Conservation (phyloP, 352 stramenopile genomes). For the Pythium oligandrum region DNA sequence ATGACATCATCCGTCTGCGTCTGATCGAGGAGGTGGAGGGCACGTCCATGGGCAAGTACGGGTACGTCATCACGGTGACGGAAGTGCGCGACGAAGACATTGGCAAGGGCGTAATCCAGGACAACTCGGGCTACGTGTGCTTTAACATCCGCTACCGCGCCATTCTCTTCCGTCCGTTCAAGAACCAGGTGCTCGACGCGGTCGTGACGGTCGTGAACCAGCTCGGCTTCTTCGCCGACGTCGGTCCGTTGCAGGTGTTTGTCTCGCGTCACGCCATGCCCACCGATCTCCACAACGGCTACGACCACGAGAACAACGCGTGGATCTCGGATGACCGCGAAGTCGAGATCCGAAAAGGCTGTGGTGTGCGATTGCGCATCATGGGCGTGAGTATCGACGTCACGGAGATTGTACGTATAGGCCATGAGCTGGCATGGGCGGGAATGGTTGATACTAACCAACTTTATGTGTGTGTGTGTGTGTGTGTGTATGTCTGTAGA, state of each 20-base stretch:
- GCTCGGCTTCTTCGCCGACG: conserved; percentile 96
- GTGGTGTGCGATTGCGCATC: conserved; percentile 95
- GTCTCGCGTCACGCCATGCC: conserved; percentile 94
- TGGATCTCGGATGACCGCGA: conserved; percentile 98
- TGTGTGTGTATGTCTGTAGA: conserved; percentile 36
- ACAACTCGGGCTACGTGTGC: conserved; percentile 95
- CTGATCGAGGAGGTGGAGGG: conserved; percentile 96
- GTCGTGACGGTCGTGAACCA: conserved; percentile 96
- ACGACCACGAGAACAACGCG: conserved; percentile 95
- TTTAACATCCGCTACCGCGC: conserved; percentile 96
- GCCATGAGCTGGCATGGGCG: background rate
- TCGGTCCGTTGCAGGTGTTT: conserved; percentile 96
- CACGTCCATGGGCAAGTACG: conserved; percentile 94
- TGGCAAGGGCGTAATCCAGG: conserved; percentile 95
- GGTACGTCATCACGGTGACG: conserved; percentile 97
- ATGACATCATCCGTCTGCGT: conserved; percentile 93
- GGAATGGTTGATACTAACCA: background rate
- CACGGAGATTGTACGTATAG: conserved; percentile 86
- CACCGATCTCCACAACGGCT: conserved; percentile 93
- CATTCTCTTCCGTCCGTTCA: conserved; percentile 95
- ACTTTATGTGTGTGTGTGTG: conserved; percentile 5
- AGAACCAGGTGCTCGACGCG: conserved; percentile 97
- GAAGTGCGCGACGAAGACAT: conserved; percentile 96
- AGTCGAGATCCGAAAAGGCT: conserved; percentile 95
- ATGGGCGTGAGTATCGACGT: conserved; percentile 96